phyloP scores from a whole-genome alignment of 2,329 filamentous ascomycete genomes.

The Helotiales sp. region DNA sequence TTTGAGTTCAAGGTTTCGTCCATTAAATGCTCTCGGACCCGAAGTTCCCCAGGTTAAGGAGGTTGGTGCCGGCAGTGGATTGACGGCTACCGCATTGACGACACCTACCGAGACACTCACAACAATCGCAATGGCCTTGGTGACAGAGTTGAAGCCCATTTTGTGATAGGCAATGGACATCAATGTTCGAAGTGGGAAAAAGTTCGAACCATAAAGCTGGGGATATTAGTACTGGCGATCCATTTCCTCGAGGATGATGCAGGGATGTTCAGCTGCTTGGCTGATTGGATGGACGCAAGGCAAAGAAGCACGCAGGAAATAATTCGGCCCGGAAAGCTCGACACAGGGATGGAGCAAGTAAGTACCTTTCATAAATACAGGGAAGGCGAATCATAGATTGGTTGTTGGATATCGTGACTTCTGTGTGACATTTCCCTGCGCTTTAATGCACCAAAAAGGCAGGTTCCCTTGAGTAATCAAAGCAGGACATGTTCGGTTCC shows the following conservation, averaged over 20 bases:
- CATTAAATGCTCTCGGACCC: conserved; percentile 44
- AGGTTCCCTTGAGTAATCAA: neutral
- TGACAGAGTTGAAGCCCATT: conserved; percentile 28
- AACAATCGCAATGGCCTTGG: conserved; percentile 15
- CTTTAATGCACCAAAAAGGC: neutral
- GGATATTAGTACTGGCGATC: conserved; percentile 7
- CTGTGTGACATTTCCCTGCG: neutral
- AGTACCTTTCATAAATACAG: neutral
- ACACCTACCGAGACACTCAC: conserved; percentile 43
- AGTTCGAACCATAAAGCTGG: neutral
- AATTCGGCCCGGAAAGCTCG: conserved; percentile 4
- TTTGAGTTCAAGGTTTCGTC: conserved; percentile 38
- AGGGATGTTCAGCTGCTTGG: conserved; percentile 2
- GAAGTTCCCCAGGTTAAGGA: conserved; percentile 58
- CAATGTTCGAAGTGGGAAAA: neutral
- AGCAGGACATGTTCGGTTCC: neutral
- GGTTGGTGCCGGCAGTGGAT: conserved; percentile 59
- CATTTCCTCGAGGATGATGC: neutral
- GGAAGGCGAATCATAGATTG: neutral
- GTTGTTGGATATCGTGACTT: neutral
- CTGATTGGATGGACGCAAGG: neutral
- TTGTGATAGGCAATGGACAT: neutral
- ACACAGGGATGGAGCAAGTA: neutral
- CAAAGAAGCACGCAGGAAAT: neutral
- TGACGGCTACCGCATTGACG: conserved; percentile 53